Evolutionary conservation across 2,329 filamentous ascomycete species (phyloP).

Genomic region (Xylaria sp.): DNA sequence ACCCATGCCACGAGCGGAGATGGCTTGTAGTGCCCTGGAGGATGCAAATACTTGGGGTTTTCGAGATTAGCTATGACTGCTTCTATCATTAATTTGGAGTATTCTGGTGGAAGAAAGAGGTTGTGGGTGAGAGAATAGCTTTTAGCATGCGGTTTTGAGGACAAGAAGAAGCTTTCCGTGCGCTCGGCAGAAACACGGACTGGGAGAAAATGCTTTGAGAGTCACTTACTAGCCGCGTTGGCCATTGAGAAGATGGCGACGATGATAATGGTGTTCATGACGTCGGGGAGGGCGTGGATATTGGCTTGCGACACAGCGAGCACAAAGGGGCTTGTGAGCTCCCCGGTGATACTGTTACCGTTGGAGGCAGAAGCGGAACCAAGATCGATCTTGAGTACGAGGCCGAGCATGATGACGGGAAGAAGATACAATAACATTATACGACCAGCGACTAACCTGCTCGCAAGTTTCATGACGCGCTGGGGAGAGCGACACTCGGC

Average conservation of each 20-base stretch:
- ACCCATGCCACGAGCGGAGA: constrained; percentile 52
- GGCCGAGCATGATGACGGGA: constrained; percentile 50
- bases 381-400: constrained; percentile 49
- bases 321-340: constrained; percentile 33
- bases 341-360: not conserved
- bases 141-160: not conserved
- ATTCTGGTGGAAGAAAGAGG: not conserved
- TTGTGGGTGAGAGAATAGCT: not conserved
- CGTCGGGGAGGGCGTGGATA: constrained; percentile 45
- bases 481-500: constrained; percentile 55
- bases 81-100: not conserved
- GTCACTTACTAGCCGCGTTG: constrained; percentile 52
- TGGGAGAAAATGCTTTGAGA: not conserved
- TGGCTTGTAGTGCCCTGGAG: constrained; percentile 52
- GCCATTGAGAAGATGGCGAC: constrained; percentile 53
- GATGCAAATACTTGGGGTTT: constrained; percentile 48
- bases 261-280: constrained; percentile 54
- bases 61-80: not conserved
- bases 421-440: constrained; percentile 55
- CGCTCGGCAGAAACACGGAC: not conserved
- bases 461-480: constrained; percentile 53
- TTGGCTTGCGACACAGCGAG: constrained; percentile 34
- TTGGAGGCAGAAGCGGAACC: not conserved
- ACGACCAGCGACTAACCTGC: constrained; percentile 55
- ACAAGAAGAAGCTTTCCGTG: not conserved